Base-by-base conservation (phyloP, 768 basidiomycete genomes). In the Lentinula sp. region DNA sequence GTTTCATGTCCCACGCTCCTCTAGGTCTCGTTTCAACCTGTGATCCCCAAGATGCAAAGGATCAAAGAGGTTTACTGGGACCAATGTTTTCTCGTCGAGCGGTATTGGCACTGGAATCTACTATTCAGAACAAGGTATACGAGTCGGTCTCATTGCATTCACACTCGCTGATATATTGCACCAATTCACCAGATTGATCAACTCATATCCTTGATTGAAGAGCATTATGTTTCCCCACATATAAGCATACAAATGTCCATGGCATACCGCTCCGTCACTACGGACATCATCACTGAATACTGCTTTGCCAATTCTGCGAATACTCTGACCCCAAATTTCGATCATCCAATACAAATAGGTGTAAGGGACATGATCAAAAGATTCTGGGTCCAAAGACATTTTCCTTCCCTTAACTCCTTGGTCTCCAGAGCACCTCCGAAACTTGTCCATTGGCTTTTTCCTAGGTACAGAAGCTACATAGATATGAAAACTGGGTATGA, bases 41-140 rank as follows among this genome's bases (percentile, higher is more conserved):
- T 0, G 70, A 72, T 57, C 64, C 65, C n/a, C 60, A 65, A 39
- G 59, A 63, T 7, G 68, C 71, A 2, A 74, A 71, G 60, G 65
- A 60, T 16, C 66, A 71, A 6, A 66, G 68, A n/a, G 67, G 71
- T 10, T 65, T 72, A 18, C 42, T 77, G 15, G 66, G 64, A 0
- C 73, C 73, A 8, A 52, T 74, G 15, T 77, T 76, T 65, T 76
- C 73, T 9, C 68, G 75, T n/a, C 64, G 70, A 0, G 69, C 72
- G 8, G 71, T 72, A 23, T 60, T 75, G 13, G 65, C 68, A n/a
- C 61, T 73, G 7, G 73, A 76, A 48, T 46, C 61, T 6, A 52
- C 66, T 35, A 59, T 75, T 18, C 72, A 71, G 56, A 60, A 71
- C 9, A 69, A 64, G 56, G 74, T 73, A 42, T 2, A 66, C 18